Evolutionary conservation across 1,139 yeast genomes (phyloP).

Genomic region (Zygosaccharomyces sapae): DNA sequence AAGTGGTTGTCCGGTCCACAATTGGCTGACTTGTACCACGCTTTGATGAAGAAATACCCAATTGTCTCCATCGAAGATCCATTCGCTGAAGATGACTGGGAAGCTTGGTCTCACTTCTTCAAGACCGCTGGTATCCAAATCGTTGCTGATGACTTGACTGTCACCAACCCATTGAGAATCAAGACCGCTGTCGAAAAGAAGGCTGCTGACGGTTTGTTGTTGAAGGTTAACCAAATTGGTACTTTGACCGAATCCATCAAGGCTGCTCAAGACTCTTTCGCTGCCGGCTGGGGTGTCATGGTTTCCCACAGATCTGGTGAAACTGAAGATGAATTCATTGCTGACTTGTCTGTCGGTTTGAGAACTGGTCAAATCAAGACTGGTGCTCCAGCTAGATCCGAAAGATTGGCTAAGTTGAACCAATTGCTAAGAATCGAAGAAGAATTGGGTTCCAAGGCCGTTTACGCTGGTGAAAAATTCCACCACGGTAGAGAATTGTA

Average conservation of each 20-base stretch:
- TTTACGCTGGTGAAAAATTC: conserved; percentile 90
- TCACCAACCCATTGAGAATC: conserved; percentile 92
- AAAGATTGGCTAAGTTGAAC: conserved; percentile 96
- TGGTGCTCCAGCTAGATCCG: conserved; percentile 99
- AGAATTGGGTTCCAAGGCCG: conserved; percentile 91
- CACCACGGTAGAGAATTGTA: conserved; percentile 43
- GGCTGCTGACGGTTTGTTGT: conserved; percentile 85
- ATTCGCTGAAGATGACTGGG: conserved; percentile 99
- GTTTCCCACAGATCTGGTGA: conserved; percentile 99
- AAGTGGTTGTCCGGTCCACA: conserved; percentile 86
- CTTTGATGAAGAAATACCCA: conserved; percentile 82
- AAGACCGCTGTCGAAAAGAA: conserved; percentile 91
- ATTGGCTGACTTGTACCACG: conserved; percentile 76
- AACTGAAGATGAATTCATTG: conserved; percentile 96
- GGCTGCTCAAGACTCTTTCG: conserved; percentile 87
- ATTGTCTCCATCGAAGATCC: conserved; percentile 97
- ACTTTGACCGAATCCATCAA: conserved; percentile 84
- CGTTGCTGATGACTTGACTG: conserved; percentile 96
- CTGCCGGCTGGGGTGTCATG: conserved; percentile 97
- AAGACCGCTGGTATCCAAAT: conserved; percentile 73
- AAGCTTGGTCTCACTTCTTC: conserved; percentile 87
- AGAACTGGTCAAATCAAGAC: conserved; percentile 98
- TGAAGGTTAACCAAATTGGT: conserved; percentile 97
- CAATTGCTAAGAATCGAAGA: conserved; percentile 97
- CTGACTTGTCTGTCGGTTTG: conserved; percentile 93